phyloP scores from a whole-genome alignment of 106 monocot species.

The Chionographis japonica region DNA sequence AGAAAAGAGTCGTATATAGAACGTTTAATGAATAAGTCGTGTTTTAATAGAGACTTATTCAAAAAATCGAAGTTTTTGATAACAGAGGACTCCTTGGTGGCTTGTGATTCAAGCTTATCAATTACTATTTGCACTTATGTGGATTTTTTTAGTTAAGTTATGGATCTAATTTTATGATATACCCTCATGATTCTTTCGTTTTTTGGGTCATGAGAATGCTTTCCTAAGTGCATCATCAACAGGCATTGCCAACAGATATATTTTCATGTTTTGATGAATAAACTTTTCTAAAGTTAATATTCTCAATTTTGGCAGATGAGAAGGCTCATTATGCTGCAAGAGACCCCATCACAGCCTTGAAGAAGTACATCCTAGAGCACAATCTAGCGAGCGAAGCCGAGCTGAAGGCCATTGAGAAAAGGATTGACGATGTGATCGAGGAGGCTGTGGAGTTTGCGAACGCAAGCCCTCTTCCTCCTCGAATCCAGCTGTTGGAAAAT shows the following conservation, averaged over 20 bases:
- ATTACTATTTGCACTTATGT: too few species aligned
- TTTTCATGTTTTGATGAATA: not conserved
- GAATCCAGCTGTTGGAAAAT: constrained; percentile 88
- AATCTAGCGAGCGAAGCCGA: constrained; percentile 72
- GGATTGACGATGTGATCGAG: constrained; percentile 71
- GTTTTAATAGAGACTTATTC: too few species aligned
- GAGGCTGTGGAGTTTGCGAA: constrained; percentile 95
- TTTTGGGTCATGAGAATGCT: not conserved
- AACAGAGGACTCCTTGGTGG: too few species aligned
- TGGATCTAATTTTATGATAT: too few species aligned
- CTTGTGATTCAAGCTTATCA: too few species aligned
- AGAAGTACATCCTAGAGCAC: constrained; percentile 68
- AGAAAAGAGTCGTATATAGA: too few species aligned
- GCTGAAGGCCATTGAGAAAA: constrained; percentile 81
- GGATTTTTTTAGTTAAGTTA: too few species aligned
- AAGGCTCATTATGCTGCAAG: constrained; percentile 81
- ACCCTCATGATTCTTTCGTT: too few species aligned
- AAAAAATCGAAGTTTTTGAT: too few species aligned
- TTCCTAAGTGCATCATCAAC: not conserved
- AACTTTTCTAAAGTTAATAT: not conserved
- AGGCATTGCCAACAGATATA: not conserved
- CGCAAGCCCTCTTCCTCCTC: constrained; percentile 71
- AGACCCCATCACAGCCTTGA: constrained; percentile 78
- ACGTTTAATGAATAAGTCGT: too few species aligned
- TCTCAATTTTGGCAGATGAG: constrained; percentile 56